phyloP scores from a whole-genome alignment of 306 rosid species.

The Fragaria nilgerrensis region DNA sequence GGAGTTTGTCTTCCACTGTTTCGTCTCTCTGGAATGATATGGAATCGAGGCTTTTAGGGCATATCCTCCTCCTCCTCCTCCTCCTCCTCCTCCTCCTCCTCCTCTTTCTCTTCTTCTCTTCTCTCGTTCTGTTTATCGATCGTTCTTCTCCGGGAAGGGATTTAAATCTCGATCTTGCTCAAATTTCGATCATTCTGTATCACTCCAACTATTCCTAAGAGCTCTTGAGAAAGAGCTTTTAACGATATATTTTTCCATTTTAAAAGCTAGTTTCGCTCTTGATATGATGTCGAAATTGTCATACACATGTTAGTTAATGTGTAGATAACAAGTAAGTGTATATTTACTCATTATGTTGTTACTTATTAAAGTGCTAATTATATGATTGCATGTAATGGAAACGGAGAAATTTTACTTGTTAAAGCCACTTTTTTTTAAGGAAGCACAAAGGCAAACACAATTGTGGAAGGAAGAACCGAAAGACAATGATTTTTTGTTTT shows the following conservation, averaged over 20 bases:
- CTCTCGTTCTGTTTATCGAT: too few relatives aligned
- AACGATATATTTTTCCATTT: too few relatives aligned
- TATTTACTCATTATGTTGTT: not conserved
- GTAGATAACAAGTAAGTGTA: not conserved
- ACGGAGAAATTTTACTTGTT: not conserved
- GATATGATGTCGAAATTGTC: too few relatives aligned
- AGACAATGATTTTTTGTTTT: not conserved
- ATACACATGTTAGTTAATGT: too few relatives aligned
- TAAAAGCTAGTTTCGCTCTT: too few relatives aligned
- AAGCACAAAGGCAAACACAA: not conserved
- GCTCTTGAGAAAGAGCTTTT: too few relatives aligned
- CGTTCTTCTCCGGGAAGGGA: too few relatives aligned
- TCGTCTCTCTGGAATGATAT: conserved; percentile 39
- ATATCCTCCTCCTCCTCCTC: not conserved
- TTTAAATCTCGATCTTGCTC: too few relatives aligned
- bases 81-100: not conserved
- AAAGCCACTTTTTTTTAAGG: not conserved
- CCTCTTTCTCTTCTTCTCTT: not conserved
- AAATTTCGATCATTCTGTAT: too few relatives aligned
- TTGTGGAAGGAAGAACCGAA: not conserved
- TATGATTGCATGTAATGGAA: not conserved
- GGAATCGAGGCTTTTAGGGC: not conserved
- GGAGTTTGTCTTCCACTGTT: conserved; percentile 20
- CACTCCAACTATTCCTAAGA: too few relatives aligned
- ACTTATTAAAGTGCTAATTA: not conserved